Evolutionary conservation across 208 protist genomes (phyloP).

Genomic region (Crithidia mellificae): DNA sequence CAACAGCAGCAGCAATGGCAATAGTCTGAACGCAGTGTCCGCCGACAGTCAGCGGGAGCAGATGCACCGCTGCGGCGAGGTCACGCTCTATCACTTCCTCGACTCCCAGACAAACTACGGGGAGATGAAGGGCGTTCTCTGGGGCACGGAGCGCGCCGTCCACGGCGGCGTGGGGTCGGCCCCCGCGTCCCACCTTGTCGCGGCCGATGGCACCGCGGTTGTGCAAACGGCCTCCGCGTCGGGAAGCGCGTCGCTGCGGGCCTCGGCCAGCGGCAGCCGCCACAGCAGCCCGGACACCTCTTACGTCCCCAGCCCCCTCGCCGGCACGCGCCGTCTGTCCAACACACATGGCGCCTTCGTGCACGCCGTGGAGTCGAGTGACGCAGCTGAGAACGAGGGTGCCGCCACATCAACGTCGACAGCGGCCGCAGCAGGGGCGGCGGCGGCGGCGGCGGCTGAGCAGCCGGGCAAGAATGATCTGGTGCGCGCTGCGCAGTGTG

Average conservation of each 20-base stretch:
- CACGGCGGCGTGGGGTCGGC: background rate
- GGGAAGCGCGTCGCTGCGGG: background rate
- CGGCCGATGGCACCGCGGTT: background rate
- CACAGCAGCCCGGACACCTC: conserved; percentile 1
- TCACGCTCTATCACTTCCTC: conserved; percentile 40
- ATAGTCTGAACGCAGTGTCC: background rate
- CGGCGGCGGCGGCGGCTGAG: background rate
- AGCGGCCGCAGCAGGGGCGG: no score
- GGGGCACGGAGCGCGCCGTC: conserved; percentile 11
- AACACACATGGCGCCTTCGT: background rate
- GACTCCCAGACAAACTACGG: conserved; percentile 49
- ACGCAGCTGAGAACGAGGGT: background rate
- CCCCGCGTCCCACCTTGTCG: background rate
- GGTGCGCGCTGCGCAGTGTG: conserved; percentile 52
- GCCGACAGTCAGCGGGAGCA: background rate
- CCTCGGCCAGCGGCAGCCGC: background rate
- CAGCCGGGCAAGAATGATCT: conserved; percentile 33
- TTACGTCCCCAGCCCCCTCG: background rate
- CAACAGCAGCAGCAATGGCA: background rate
- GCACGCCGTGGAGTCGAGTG: background rate
- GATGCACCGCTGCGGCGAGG: conserved; percentile 6
- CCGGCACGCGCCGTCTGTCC: background rate
- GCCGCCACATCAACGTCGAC: no score
- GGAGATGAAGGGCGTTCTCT: conserved; percentile 22
- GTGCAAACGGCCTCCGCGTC: background rate